phyloP scores from a whole-genome alignment of 2,329 filamentous ascomycete species.

The Alternaria arbusti region DNA sequence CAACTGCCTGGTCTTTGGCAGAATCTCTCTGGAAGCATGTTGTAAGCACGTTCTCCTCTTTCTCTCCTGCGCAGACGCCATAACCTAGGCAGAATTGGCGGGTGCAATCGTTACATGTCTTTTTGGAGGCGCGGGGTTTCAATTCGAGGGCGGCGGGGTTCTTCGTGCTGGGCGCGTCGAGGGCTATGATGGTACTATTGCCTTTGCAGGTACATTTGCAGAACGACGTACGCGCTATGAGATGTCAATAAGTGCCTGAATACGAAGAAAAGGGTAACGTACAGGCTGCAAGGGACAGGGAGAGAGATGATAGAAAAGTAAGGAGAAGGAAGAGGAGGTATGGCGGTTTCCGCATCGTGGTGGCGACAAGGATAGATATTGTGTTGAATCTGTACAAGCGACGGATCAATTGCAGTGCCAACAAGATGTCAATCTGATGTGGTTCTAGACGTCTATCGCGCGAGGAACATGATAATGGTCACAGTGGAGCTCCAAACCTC shows the following conservation, averaged over 20 bases:
- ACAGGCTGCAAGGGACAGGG: conserved; percentile 53
- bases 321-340: conserved; percentile 32
- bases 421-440: neutral
- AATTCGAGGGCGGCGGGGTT: conserved; percentile 27
- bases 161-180: conserved; percentile 55
- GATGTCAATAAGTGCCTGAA: neutral
- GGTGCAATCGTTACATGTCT: conserved; percentile 70
- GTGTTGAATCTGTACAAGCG: neutral
- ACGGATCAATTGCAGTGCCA: neutral
- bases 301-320: conserved; percentile 45
- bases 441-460: neutral
- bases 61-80: conserved; percentile 65
- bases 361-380: neutral
- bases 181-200: conserved; percentile 71
- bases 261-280: conserved; percentile 22
- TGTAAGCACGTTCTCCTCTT: conserved; percentile 69
- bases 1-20: conserved; percentile 70
- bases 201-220: conserved; percentile 75
- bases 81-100: conserved; percentile 71
- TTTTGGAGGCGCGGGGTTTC: conserved; percentile 45
- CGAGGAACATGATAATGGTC: conserved; percentile 5
- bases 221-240: conserved; percentile 64
- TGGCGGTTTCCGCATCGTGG: conserved; percentile 31
- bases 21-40: conserved; percentile 73
- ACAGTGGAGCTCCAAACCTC: conserved; percentile 18